phyloP scores from a whole-genome alignment of 352 stramenopile species.

The Phytophthora pluvialis region DNA sequence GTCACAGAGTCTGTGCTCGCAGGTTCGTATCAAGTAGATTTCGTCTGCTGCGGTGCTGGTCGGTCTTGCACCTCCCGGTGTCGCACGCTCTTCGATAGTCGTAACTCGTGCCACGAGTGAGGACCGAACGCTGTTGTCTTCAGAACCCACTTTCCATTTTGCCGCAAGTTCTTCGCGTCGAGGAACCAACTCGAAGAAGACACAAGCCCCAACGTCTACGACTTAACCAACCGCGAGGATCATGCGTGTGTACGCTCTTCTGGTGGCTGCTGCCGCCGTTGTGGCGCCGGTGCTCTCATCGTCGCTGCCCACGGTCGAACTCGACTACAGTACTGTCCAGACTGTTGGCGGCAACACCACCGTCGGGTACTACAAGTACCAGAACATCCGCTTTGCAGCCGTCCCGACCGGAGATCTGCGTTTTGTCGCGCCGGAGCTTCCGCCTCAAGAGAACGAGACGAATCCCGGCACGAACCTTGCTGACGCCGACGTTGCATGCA shows the following conservation, averaged over 20 bases:
- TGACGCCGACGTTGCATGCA: conserved; percentile 27
- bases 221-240: too few relatives aligned
- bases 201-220: too few relatives aligned
- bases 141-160: too few relatives aligned
- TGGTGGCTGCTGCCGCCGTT: conserved; percentile 10
- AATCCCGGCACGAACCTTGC: conserved; percentile 39
- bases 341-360: conserved; percentile 33
- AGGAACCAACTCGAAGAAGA: too few relatives aligned
- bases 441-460: conserved; percentile 21
- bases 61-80: too few relatives aligned
- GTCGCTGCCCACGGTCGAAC: conserved; percentile 26
- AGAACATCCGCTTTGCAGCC: conserved; percentile 41
- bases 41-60: too few relatives aligned
- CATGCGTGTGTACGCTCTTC: conserved; percentile 29
- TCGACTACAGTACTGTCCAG: conserved; percentile 40
- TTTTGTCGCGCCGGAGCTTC: conserved; percentile 32
- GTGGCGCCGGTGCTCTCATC: conserved; percentile 5
- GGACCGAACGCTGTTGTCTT: too few relatives aligned
- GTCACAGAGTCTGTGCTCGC: too few relatives aligned
- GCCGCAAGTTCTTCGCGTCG: too few relatives aligned
- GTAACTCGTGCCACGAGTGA: too few relatives aligned
- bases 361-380: conserved; percentile 43
- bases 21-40: too few relatives aligned
- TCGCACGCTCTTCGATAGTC: too few relatives aligned
- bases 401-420: conserved; percentile 29